phyloP scores from a whole-genome alignment of 257 asterid species.

The Solanum chilense region DNA sequence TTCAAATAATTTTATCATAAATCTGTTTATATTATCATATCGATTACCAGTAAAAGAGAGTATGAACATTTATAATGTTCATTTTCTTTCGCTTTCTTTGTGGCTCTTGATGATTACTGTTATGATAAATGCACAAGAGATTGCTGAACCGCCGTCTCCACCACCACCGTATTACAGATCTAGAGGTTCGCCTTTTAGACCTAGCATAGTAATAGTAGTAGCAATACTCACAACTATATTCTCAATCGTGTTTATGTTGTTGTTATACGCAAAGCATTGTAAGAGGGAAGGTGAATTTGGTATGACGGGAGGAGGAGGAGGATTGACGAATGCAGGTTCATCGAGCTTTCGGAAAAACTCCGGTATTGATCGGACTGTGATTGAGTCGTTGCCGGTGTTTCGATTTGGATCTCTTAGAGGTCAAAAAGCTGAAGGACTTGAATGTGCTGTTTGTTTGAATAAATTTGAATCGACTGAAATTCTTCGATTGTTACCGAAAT shows the following conservation, averaged over 20 bases:
- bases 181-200: constrained; percentile 22
- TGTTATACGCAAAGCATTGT: constrained; percentile 66
- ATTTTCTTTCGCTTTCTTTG: neutral
- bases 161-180: neutral
- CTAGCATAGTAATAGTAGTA: constrained; percentile 40
- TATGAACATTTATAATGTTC: constrained; percentile 17
- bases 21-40: neutral
- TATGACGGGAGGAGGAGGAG: neutral
- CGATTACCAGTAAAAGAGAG: neutral
- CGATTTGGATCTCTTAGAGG: constrained; percentile 64
- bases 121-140: neutral
- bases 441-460: constrained; percentile 73
- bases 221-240: constrained; percentile 50
- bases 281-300: constrained; percentile 10
- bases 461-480: constrained; percentile 50
- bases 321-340: neutral
- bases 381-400: constrained; percentile 60
- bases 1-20: neutral
- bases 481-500: constrained; percentile 56
- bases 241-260: constrained; percentile 49
- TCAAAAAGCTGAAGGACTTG: constrained; percentile 57
- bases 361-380: constrained; percentile 41
- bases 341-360: constrained; percentile 23
- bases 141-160: neutral
- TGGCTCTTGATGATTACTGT: neutral